Percentiles rank a stretch among this genome's conserved stretches.
Evolutionary conservation across 192 early-diverging fungal species (phyloP).

Genomic region (Rhizophagus prolifer): DNA sequence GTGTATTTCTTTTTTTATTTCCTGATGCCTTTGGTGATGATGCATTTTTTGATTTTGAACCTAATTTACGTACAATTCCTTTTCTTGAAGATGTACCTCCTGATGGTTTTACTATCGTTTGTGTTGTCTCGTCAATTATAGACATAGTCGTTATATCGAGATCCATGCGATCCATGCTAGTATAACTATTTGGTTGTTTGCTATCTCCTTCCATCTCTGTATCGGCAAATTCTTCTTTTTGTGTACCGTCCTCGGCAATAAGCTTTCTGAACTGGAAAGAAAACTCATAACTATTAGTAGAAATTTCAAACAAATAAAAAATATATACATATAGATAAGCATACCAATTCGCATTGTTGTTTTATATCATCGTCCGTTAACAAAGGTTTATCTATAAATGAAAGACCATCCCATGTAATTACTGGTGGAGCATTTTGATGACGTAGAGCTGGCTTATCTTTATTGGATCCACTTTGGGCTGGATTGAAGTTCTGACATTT

Average conservation of each 20-base stretch:
- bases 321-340: not conserved
- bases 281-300: not conserved
- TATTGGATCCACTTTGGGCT: conserved; percentile 41
- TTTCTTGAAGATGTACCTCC: not conserved
- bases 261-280: conserved; percentile 24
- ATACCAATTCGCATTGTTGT: conserved; percentile 36
- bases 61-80: conserved; percentile 17
- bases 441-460: conserved; percentile 59
- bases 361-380: conserved; percentile 26
- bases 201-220: conserved; percentile 5
- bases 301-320: not conserved
- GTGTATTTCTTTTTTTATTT: conserved; percentile 6
- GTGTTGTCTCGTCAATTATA: not conserved
- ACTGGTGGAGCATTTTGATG: conserved; percentile 34
- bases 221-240: conserved; percentile 19
- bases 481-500: conserved; percentile 52
- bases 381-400: conserved; percentile 36
- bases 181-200: not conserved
- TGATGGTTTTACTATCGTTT: not conserved
- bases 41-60: not conserved
- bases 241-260: conserved; percentile 26
- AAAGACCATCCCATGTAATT: conserved; percentile 42
- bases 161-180: not conserved
- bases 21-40: not conserved
- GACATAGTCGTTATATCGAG: not conserved